Percentiles rank a stretch among this genome's conserved stretches.
Evolutionary conservation across 2,329 filamentous ascomycete genomes (phyloP).

Genomic region (Monosporascus ibericus): DNA sequence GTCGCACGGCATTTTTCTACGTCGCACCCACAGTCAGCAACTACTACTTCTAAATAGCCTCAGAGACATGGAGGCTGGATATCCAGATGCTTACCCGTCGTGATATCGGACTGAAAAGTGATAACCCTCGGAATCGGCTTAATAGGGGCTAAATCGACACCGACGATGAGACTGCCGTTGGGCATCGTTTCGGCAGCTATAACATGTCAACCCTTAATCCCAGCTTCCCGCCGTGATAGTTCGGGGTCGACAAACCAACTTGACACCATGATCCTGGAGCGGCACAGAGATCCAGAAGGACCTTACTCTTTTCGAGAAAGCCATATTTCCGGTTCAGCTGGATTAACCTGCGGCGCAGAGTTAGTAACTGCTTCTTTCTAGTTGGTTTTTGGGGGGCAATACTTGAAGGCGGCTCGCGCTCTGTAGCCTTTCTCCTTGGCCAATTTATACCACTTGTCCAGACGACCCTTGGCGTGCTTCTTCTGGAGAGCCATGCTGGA

Average conservation of each 20-base stretch:
- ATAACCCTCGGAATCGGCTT: constrained; percentile 93
- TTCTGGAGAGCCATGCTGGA: constrained; percentile 86
- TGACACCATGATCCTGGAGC: constrained; percentile 59
- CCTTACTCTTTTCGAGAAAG: constrained; percentile 94
- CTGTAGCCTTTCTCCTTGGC: constrained; percentile 98
- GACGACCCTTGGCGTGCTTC: constrained; percentile 96
- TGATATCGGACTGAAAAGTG: constrained; percentile 96
- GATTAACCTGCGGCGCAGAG: constrained; percentile 49
- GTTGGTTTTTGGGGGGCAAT: neutral
- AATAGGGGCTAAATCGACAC: constrained; percentile 90
- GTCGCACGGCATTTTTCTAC: constrained; percentile 84
- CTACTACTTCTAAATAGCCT: neutral
- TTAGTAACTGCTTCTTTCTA: neutral
- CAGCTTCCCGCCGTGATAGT: neutral
- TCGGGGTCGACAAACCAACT: neutral
- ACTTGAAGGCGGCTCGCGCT: constrained; percentile 91
- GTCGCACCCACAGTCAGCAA: neutral
- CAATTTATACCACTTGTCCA: constrained; percentile 98
- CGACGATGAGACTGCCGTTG: constrained; percentile 79
- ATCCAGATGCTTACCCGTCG: constrained; percentile 42
- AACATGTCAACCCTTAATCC: constrained; percentile 66
- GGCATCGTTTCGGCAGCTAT: constrained; percentile 96
- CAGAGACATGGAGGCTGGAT: neutral
- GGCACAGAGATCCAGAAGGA: constrained; percentile 93
- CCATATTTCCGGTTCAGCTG: constrained; percentile 99